phyloP scores from a whole-genome alignment of 2,329 filamentous ascomycete species.

The Metarhizium robertsii region DNA sequence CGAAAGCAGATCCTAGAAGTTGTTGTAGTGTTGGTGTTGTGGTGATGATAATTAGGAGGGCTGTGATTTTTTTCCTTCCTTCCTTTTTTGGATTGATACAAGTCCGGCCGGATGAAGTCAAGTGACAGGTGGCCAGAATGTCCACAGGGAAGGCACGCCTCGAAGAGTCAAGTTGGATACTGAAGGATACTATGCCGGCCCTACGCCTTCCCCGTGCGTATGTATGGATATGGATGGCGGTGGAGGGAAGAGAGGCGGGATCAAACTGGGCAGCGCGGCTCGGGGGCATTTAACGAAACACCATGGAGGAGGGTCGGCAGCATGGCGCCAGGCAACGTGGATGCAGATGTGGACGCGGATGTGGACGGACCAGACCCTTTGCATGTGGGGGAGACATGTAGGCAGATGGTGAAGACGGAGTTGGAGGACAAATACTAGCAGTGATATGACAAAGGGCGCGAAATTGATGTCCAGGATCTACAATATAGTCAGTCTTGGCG shows the following conservation, averaged over 20 bases:
- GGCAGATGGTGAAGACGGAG: too few relatives aligned
- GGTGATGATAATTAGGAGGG: background rate
- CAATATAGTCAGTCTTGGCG: background rate
- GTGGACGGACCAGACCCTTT: background rate
- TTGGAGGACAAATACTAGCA: background rate
- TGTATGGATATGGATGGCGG: background rate
- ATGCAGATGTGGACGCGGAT: background rate
- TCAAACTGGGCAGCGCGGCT: background rate
- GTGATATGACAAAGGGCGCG: too few relatives aligned
- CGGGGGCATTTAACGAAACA: background rate
- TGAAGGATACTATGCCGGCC: background rate
- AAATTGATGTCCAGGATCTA: slow-evolving; percentile 1
- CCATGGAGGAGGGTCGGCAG: background rate
- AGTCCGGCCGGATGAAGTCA: too few relatives aligned
- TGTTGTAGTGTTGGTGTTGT: too few relatives aligned
- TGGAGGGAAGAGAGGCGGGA: background rate
- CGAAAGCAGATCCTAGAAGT: too few relatives aligned
- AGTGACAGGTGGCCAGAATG: background rate
- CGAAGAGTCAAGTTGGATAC: background rate
- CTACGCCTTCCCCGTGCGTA: background rate
- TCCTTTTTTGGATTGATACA: too few relatives aligned
- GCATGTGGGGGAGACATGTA: too few relatives aligned
- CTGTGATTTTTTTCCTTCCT: too few relatives aligned
- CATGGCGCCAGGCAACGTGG: background rate
- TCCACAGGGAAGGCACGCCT: background rate